Conservation (phyloP, 2,329 filamentous ascomycete genomes). For the Colletotrichum lupini region DNA sequence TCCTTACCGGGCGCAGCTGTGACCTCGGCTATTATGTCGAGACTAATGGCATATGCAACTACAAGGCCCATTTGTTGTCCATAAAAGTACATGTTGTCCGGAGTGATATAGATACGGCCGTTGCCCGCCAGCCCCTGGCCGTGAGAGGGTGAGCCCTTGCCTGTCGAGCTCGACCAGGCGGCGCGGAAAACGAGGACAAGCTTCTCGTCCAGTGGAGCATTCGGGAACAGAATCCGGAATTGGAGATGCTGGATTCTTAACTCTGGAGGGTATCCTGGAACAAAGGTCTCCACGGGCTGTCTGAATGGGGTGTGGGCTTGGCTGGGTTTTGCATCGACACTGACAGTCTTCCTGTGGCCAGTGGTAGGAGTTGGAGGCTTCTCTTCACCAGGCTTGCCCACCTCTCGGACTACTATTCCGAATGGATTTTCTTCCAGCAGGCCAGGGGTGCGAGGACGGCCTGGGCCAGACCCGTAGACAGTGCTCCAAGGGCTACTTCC, state of each 20-base stretch:
- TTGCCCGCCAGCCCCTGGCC: conserved; percentile 67
- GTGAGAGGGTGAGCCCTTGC: conserved; percentile 54
- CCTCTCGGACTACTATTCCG: conserved; percentile 51
- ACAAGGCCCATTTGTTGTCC: conserved; percentile 94
- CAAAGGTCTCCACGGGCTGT: conserved; percentile 68
- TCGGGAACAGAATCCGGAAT: conserved; percentile 91
- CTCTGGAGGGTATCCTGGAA: conserved; percentile 81
- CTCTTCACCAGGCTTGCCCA: conserved; percentile 44
- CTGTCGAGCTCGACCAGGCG: conserved; percentile 75
- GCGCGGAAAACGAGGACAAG: conserved; percentile 92
- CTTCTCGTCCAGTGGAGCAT: conserved; percentile 80
- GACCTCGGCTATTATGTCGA: conserved; percentile 86
- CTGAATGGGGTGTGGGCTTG: conserved; percentile 43
- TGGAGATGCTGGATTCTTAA: conserved; percentile 90
- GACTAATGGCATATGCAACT: conserved; percentile 79
- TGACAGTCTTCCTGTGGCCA: conserved; percentile 56
- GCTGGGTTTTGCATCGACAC: conserved; percentile 51
- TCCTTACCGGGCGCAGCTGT: conserved; percentile 90
- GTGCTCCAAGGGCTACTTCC: conserved; percentile 82
- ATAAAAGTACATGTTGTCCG: conserved; percentile 93
- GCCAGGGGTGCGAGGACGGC: conserved; percentile 32
- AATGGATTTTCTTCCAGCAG: conserved; percentile 51
- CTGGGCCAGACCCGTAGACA: conserved; percentile 43
- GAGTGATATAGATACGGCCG: conserved; percentile 87
- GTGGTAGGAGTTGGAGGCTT: conserved; percentile 28